phyloP scores from a whole-genome alignment of 257 asterid genomes.

The Solanum tarapatanum region DNA sequence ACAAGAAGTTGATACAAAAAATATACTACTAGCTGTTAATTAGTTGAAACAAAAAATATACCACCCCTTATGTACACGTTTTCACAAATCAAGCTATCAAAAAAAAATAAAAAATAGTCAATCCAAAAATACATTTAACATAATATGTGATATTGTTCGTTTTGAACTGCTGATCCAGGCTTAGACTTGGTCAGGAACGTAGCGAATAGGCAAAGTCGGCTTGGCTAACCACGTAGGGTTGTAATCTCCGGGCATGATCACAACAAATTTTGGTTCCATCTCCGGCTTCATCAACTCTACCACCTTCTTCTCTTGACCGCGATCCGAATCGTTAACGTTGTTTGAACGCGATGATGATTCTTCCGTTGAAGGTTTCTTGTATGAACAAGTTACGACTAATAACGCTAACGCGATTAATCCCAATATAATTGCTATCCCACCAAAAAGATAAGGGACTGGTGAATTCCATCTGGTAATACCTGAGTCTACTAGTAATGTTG shows the following conservation, averaged over 20 bases:
- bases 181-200: neutral
- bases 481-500: neutral
- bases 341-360: neutral
- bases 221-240: conserved; percentile 33
- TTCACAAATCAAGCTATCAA: neutral
- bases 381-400: conserved; percentile 29
- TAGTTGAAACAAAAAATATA: neutral
- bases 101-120: neutral
- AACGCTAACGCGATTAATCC: conserved; percentile 34
- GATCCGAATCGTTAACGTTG: neutral
- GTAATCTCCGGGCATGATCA: conserved; percentile 47
- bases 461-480: conserved; percentile 33
- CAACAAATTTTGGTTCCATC: conserved; percentile 38
- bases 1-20: neutral
- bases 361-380: conserved; percentile 2
- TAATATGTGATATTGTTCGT: neutral
- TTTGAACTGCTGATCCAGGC: neutral
- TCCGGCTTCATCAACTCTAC: conserved; percentile 9
- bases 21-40: neutral
- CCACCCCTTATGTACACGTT: neutral
- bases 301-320: neutral
- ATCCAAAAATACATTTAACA: neutral
- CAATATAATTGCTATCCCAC: conserved; percentile 23
- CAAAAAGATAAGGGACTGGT: conserved; percentile 41
- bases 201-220: neutral